These are phyloP conservation scores for Rhizophagus sp. DNA, from an alignment of 192 early-diverging fungal species.

Conservation along the genomic window DNA sequence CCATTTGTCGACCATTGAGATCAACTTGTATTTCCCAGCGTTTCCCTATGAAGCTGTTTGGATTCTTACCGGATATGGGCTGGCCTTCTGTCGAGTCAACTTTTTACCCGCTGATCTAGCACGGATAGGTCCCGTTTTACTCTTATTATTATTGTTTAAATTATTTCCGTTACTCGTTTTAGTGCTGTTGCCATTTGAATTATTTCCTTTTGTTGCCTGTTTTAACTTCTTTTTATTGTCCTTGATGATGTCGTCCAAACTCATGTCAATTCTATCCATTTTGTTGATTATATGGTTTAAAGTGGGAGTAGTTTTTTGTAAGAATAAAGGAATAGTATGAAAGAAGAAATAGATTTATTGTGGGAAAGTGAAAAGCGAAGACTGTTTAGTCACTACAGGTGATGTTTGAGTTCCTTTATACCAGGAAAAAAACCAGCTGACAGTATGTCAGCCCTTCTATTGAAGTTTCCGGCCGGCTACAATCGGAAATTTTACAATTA, in stretches of 20 bases:
- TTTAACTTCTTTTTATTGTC: slow-evolving; percentile 32
- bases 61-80: slow-evolving; percentile 37
- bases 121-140: slow-evolving; percentile 30
- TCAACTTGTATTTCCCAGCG: slow-evolving; percentile 13
- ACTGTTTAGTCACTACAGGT: not conserved
- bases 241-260: slow-evolving; percentile 48
- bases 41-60: slow-evolving; percentile 12
- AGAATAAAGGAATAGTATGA: not conserved
- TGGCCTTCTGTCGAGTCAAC: slow-evolving; percentile 33
- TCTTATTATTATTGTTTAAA: slow-evolving; percentile 9
- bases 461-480: not conserved
- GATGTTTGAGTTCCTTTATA: not conserved
- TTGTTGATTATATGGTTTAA: not conserved
- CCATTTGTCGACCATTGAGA: not conserved
- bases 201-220: not conserved
- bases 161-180: slow-evolving; percentile 11
- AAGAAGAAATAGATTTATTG: not conserved
- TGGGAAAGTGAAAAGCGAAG: not conserved
- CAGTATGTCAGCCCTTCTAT: not conserved
- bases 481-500: too few species aligned
- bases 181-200: not conserved
- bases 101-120: slow-evolving; percentile 27
- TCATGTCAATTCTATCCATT: slow-evolving; percentile 42
- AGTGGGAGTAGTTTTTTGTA: not conserved
- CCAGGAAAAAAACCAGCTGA: not conserved